These are phyloP conservation scores for Coniochaeta sp. DNA, from an alignment of 2,329 filamentous ascomycete species.

Conservation along the genomic window DNA sequence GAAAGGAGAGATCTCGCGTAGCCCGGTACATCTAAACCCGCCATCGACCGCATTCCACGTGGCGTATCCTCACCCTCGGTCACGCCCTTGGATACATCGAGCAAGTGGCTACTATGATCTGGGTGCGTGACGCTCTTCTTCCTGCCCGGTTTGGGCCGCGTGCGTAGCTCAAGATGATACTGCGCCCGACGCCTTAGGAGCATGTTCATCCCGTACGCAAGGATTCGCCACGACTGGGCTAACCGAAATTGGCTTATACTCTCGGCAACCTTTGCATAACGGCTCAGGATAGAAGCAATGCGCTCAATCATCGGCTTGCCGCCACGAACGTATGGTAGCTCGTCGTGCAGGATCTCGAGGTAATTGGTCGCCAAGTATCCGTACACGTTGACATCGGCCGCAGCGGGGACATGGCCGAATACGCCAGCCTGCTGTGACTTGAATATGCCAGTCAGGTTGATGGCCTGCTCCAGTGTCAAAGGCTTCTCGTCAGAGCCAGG, in stretches of 20 bases:
- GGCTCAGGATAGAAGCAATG: conserved; percentile 44
- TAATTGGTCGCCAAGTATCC: conserved; percentile 50
- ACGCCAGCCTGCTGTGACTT: conserved; percentile 57
- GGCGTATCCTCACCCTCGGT: conserved; percentile 29
- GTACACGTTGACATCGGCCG: conserved; percentile 43
- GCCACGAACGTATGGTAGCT: conserved; percentile 34
- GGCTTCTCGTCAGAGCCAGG: conserved; percentile 30
- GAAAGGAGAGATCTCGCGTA: conserved; percentile 39
- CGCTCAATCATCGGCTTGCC: conserved; percentile 34
- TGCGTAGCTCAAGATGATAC: conserved; percentile 46
- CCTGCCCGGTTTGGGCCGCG: conserved; percentile 24
- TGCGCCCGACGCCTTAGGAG: conserved; percentile 47
- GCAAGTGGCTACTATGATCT: conserved; percentile 14
- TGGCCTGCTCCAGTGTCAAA: conserved; percentile 49
- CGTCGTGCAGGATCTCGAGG: conserved; percentile 42
- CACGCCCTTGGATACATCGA: conserved; percentile 16
- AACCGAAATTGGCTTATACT: conserved; percentile 49
- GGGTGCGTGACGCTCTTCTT: conserved; percentile 21
- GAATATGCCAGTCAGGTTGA: conserved; percentile 50
- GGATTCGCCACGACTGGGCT: conserved; percentile 57
- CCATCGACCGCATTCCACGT: conserved; percentile 23
- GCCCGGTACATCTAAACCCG: conserved; percentile 23
- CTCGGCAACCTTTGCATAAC: conserved; percentile 52
- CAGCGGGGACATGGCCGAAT: conserved; percentile 47
- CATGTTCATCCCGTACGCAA: conserved; percentile 48